phyloP scores from a whole-genome alignment of 2,329 filamentous ascomycete genomes.

The Sclerotinia spermophila region DNA sequence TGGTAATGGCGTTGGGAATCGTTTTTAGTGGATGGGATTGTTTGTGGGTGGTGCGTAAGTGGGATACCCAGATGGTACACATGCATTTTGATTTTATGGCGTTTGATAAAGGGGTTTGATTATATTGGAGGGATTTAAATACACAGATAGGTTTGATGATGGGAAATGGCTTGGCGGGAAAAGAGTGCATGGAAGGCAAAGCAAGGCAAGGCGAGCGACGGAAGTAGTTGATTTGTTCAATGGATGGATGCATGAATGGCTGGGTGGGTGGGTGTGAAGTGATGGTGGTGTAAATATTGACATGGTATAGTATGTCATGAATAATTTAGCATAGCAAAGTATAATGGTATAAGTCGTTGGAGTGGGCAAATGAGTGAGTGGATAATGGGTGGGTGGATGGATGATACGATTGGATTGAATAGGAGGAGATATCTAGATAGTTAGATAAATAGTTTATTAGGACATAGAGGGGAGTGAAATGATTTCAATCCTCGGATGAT shows the following conservation, averaged over 20 bases:
- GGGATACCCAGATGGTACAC: background rate
- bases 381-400: background rate
- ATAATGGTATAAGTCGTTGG: background rate
- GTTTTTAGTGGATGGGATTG: background rate
- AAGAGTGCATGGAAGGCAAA: background rate
- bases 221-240: background rate
- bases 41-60: background rate
- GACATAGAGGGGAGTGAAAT: background rate
- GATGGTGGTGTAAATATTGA: background rate
- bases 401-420: background rate
- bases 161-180: background rate
- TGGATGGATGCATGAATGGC: background rate
- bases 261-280: background rate
- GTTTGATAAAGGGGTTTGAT: background rate
- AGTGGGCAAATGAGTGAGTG: background rate
- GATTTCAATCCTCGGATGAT: too few relatives aligned
- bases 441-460: background rate
- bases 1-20: background rate
- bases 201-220: background rate
- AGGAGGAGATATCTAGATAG: background rate
- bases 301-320: background rate
- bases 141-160: background rate
- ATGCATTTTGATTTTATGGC: background rate
- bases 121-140: background rate
- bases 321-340: background rate